Conservation (phyloP, 768 basidiomycete species). For the Coprinopsis cinerea region DNA sequence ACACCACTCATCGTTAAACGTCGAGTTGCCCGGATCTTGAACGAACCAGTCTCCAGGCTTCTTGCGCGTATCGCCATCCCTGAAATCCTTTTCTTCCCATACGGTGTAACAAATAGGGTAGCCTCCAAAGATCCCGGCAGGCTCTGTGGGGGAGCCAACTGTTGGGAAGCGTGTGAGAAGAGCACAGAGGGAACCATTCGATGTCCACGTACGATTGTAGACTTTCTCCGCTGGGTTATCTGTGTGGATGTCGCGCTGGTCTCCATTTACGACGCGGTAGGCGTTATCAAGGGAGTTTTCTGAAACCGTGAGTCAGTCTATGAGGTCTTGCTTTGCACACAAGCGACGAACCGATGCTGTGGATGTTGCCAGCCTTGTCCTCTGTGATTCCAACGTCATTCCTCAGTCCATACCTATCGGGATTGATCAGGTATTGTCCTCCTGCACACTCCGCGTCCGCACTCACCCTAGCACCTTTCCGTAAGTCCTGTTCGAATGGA, state of each 20-base stretch:
- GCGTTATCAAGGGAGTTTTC: conserved; percentile 9
- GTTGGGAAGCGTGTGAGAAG: too few relatives aligned
- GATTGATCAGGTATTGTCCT: too few relatives aligned
- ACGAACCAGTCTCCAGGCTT: conserved; percentile 8
- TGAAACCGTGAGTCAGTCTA: not conserved
- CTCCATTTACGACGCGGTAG: conserved; percentile 4
- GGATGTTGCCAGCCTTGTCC: conserved; percentile 6
- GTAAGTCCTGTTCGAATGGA: not conserved
- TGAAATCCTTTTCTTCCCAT: conserved; percentile 1
- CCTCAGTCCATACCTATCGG: conserved; percentile 5
- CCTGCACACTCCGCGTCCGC: too few relatives aligned
- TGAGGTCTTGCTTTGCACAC: not conserved
- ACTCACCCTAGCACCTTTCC: conserved; percentile 9
- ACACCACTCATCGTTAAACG: conserved; percentile 6
- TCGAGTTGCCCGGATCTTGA: conserved; percentile 1
- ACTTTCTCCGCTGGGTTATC: conserved; percentile 9
- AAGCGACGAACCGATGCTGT: conserved; percentile 7
- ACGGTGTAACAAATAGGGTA: conserved; percentile 8
- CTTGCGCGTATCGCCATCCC: not conserved
- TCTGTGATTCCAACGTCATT: conserved; percentile 10
- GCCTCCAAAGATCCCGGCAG: not conserved
- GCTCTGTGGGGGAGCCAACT: conserved; percentile 3
- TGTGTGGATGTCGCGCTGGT: conserved; percentile 2
- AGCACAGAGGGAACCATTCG: too few relatives aligned
- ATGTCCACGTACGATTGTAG: not conserved